Conservation (phyloP, 371 early-diverging fungal genomes). For the Mucor velutinosus region DNA sequence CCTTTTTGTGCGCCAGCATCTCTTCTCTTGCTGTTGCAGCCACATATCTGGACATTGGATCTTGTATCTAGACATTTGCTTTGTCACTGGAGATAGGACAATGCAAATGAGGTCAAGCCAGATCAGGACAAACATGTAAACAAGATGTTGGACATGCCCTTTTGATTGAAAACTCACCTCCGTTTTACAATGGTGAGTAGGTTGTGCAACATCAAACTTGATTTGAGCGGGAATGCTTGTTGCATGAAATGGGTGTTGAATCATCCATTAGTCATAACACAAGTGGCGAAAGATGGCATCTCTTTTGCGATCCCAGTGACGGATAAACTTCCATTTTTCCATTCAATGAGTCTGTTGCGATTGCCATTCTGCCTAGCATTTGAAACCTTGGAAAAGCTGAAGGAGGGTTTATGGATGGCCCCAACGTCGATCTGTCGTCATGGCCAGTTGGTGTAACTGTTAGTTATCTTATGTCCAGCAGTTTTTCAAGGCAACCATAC, state of each 20-base stretch:
- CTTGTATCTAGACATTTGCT: neutral
- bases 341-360: neutral
- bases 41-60: neutral
- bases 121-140: neutral
- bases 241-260: neutral
- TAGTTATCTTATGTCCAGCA: neutral
- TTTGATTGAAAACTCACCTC: neutral
- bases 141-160: neutral
- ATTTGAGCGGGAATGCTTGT: neutral
- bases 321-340: slow-evolving; percentile 6
- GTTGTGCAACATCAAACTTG: neutral
- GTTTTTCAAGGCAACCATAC: neutral
- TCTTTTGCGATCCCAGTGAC: neutral
- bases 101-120: neutral
- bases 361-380: neutral
- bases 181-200: neutral
- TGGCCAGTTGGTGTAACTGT: slow-evolving; percentile 1
- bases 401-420: slow-evolving; percentile 4
- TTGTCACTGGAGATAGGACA: too few species aligned
- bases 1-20: neutral
- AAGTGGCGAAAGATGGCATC: neutral
- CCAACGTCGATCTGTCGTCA: slow-evolving; percentile 22
- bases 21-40: neutral
- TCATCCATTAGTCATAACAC: neutral
- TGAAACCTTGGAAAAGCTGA: neutral